A percentile compares a stretch with the other conserved stretches of the same genome.
phyloP scores from a whole-genome alignment of 73 alveolate genomes.

The Tetrahymena borealis region DNA sequence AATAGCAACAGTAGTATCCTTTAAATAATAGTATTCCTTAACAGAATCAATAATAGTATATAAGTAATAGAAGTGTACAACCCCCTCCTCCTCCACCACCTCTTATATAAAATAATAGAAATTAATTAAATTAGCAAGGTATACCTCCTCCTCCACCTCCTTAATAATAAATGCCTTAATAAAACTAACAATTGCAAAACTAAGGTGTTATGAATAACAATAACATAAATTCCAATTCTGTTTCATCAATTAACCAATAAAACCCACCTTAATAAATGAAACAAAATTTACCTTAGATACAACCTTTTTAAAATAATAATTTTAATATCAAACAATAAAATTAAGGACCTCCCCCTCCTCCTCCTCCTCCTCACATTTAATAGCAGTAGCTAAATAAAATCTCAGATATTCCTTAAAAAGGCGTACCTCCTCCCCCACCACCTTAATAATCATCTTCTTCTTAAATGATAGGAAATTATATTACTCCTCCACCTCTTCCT shows the following conservation, averaged over 20 bases:
- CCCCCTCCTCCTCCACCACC: not conserved
- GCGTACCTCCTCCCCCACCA: not conserved
- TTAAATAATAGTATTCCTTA: too few species aligned
- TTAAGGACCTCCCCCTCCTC: constrained; percentile 1
- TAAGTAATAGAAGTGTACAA: not conserved
- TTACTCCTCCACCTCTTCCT: not conserved
- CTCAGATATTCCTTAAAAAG: not conserved
- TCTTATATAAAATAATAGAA: not conserved
- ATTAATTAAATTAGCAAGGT: not conserved
- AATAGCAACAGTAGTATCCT: too few species aligned
- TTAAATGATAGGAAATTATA: not conserved
- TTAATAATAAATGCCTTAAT: not conserved
- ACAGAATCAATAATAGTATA: too few species aligned
- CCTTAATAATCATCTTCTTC: not conserved
- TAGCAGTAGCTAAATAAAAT: too few species aligned
- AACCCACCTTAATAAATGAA: not conserved
- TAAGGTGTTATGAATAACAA: not conserved
- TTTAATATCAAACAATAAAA: not conserved
- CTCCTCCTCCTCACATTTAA: not conserved
- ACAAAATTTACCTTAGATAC: not conserved
- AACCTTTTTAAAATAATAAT: not conserved
- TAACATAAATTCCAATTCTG: not conserved
- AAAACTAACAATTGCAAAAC: not conserved
- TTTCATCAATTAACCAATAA: not conserved
- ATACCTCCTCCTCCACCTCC: not conserved